Evolutionary conservation across 768 basidiomycete species (phyloP), one percentile per base, ranked within the genome.

Genomic region (Hemileccinum impolitum): DNA sequence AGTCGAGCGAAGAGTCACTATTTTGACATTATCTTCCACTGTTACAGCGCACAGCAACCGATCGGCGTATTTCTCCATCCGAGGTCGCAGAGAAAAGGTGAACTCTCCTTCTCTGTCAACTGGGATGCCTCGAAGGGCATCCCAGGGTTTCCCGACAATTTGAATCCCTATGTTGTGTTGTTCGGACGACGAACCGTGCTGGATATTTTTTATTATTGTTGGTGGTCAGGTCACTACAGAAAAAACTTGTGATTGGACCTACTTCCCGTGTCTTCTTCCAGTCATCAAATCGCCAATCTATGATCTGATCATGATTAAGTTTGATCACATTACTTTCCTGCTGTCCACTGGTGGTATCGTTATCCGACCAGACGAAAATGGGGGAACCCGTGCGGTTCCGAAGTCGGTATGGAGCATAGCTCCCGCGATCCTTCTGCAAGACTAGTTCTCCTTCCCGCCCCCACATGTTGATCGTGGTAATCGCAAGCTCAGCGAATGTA

Each of bases 271-370:
- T 85, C 4, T 85, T 87, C 64, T 86, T 87, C 87, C 92, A 93
- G 61, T 98, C 94, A 63, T 97, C 94, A 60, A 98, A 97, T 47
- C 96, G 78, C 96, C 96, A 98, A 48, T 97, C 94, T 4, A 90
- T 73, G 8, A 76, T 82, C 59, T 90, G 78, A 32, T 87, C 86
- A 55, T 92, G 79, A 17, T 80, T 71, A 32, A 99, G 70, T 58
- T 83, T 80, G 37, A 82, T 74, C 26, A 76, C 72, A 26, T 74
- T 73, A 3, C 72, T 64, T 49, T 81, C 78, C 39, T 76, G 77
- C 13, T 70, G 64, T 46, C 69, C 71, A 21, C 65, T 55, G 56
- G 59, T 77, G 31, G 78, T 78, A 41, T 90, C 87, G 17, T 76
- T 65, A 55, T 95, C 93, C 3, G 92, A 82, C 91, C 92, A 94